Evolutionary conservation across 2,329 filamentous ascomycete species (phyloP).

Genomic region (Alternaria infectoria): DNA sequence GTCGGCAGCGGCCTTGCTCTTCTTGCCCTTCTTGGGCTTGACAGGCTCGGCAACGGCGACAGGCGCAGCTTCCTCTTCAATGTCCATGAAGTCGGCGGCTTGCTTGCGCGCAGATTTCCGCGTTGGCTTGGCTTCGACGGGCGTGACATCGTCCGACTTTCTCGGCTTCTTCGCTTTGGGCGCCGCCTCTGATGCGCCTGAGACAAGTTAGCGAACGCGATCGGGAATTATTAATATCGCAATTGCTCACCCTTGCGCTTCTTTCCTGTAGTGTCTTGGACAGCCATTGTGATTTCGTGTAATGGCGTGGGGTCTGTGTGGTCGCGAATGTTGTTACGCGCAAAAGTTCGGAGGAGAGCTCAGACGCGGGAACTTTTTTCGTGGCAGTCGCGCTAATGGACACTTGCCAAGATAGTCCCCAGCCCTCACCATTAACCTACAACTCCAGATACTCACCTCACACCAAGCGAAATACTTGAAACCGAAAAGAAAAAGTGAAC

Average conservation of each 20-base stretch:
- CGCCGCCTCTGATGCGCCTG: conserved; percentile 42
- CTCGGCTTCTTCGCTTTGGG: conserved; percentile 49
- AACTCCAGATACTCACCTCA: neutral
- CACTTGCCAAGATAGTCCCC: conserved; percentile 21
- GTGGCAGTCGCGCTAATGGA: conserved; percentile 29
- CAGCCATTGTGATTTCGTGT: conserved; percentile 55
- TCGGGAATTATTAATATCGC: neutral
- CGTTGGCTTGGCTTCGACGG: conserved; percentile 24
- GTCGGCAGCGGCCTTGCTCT: conserved; percentile 28
- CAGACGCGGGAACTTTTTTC: conserved; percentile 38
- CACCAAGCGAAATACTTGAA: neutral
- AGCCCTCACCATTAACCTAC: neutral
- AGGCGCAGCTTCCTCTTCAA: conserved; percentile 30
- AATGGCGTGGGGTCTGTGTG: conserved; percentile 15
- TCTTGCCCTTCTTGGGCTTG: conserved; percentile 48
- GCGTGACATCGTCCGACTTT: conserved; percentile 40
- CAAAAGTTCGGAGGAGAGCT: conserved; percentile 43
- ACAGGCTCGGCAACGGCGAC: conserved; percentile 17
- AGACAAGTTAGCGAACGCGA: conserved; percentile 17
- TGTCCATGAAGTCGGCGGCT: conserved; percentile 44
- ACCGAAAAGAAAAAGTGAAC: neutral
- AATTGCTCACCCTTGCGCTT: conserved; percentile 60
- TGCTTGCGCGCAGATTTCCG: conserved; percentile 45
- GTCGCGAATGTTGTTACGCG: conserved; percentile 19
- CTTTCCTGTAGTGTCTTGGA: conserved; percentile 58